phyloP scores from a whole-genome alignment of 78 protist species.

The Dictyostelium intermedium region DNA sequence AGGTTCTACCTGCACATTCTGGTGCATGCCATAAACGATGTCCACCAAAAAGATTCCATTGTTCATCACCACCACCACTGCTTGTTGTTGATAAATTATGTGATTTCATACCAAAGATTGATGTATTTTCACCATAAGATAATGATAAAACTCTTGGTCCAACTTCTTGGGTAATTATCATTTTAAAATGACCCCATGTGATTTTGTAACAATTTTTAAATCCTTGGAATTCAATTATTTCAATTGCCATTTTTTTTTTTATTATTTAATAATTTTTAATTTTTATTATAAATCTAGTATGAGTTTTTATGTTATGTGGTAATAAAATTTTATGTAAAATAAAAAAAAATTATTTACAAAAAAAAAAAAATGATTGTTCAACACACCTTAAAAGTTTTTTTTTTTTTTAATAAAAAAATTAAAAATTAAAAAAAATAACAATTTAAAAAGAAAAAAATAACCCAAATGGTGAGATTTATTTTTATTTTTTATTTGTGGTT shows the following conservation, averaged over 20 bases:
- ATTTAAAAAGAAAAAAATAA: too few relatives aligned
- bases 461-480: too few relatives aligned
- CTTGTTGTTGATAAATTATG: not conserved
- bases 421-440: too few relatives aligned
- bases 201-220: constrained; percentile 15
- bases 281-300: too few relatives aligned
- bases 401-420: too few relatives aligned
- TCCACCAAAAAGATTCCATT: constrained; percentile 21
- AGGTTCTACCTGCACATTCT: not conserved
- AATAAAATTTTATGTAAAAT: too few relatives aligned
- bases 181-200: not conserved
- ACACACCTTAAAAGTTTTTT: too few relatives aligned
- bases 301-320: not conserved
- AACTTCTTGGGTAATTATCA: constrained; percentile 21
- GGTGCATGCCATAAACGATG: constrained; percentile 49
- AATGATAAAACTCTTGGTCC: constrained; percentile 39
- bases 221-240: not conserved
- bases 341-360: too few relatives aligned
- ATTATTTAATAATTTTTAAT: not conserved
- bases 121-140: not conserved
- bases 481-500: too few relatives aligned
- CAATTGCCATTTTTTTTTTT: not conserved
- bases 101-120: not conserved
- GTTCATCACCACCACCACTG: not conserved
- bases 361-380: too few relatives aligned